Evolutionary conservation across 2,329 filamentous ascomycete species (phyloP).

Genomic region (Cladophialophora exuberans): DNA sequence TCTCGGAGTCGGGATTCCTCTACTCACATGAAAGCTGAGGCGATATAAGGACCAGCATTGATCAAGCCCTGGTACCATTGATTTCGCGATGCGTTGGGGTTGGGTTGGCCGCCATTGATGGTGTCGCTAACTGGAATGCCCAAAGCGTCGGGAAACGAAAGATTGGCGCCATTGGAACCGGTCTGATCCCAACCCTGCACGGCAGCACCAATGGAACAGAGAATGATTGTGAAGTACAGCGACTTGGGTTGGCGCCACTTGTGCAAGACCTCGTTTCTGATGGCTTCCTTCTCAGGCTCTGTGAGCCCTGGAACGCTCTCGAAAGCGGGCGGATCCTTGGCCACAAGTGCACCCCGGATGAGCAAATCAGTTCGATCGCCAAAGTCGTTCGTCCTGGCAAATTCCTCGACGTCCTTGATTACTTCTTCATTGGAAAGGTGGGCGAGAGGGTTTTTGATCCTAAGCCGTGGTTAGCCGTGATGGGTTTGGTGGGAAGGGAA

Average conservation of each 20-base stretch:
- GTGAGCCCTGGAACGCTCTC: conserved; percentile 49
- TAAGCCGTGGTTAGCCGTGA: conserved; percentile 25
- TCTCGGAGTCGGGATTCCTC: conserved; percentile 52
- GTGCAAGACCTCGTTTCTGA: conserved; percentile 51
- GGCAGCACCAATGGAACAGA: conserved; percentile 57
- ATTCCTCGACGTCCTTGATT: conserved; percentile 47
- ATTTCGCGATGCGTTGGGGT: conserved; percentile 47
- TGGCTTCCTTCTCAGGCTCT: conserved; percentile 45
- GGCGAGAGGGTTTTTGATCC: conserved; percentile 52
- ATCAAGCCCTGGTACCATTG: conserved; percentile 64
- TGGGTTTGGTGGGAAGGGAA: not conserved
- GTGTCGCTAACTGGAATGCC: conserved; percentile 45
- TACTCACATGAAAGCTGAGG: conserved; percentile 52
- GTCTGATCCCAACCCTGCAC: conserved; percentile 58
- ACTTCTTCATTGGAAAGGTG: conserved; percentile 44
- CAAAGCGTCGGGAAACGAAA: conserved; percentile 53
- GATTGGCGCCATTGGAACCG: conserved; percentile 57
- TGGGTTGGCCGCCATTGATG: conserved; percentile 29
- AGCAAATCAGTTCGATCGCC: conserved; percentile 46
- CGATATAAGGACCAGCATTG: conserved; percentile 59
- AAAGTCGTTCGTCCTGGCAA: conserved; percentile 46
- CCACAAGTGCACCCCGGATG: conserved; percentile 54
- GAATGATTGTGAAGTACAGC: conserved; percentile 55
- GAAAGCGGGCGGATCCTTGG: conserved; percentile 52
- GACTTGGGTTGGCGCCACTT: conserved; percentile 54